Evolutionary conservation across 768 basidiomycete genomes (phyloP).

Genomic region (Nidula microcarpa): DNA sequence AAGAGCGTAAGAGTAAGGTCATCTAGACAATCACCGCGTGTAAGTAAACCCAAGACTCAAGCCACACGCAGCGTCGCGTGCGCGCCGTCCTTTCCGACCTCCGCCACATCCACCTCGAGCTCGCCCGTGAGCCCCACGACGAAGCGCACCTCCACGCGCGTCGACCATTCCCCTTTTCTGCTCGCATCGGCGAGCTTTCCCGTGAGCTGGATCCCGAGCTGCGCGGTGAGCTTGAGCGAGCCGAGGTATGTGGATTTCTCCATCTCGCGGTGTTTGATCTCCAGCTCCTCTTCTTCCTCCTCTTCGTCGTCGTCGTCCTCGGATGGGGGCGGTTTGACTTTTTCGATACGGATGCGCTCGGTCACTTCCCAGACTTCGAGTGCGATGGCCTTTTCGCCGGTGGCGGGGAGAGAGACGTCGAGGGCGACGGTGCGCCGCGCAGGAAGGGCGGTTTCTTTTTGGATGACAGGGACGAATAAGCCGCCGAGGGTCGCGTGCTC

Average conservation of each 20-base stretch:
- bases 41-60: constrained; percentile 30
- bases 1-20: constrained; percentile 1
- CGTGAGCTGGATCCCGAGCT: constrained; percentile 37
- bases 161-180: background rate
- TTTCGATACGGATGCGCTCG: constrained; percentile 64
- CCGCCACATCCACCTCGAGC: background rate
- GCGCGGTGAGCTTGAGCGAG: constrained; percentile 35
- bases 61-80: background rate
- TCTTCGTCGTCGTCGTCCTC: constrained; percentile 47
- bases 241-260: constrained; percentile 53
- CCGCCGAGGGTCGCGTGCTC: constrained; percentile 50
- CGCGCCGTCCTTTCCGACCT: background rate
- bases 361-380: constrained; percentile 79
- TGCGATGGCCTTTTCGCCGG: constrained; percentile 37
- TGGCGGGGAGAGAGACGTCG: constrained; percentile 46
- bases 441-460: constrained; percentile 71
- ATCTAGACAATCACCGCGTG: constrained; percentile 32
- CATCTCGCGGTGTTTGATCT: constrained; percentile 60
- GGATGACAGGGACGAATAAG: constrained; percentile 61
- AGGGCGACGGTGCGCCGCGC: constrained; percentile 57
- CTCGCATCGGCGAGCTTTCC: constrained; percentile 23
- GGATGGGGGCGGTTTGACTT: constrained; percentile 40
- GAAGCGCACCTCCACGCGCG: background rate
- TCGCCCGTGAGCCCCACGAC: background rate
- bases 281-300: constrained; percentile 56